phyloP scores from a whole-genome alignment of 345 rosid species.

The Syzygium aromaticum region DNA sequence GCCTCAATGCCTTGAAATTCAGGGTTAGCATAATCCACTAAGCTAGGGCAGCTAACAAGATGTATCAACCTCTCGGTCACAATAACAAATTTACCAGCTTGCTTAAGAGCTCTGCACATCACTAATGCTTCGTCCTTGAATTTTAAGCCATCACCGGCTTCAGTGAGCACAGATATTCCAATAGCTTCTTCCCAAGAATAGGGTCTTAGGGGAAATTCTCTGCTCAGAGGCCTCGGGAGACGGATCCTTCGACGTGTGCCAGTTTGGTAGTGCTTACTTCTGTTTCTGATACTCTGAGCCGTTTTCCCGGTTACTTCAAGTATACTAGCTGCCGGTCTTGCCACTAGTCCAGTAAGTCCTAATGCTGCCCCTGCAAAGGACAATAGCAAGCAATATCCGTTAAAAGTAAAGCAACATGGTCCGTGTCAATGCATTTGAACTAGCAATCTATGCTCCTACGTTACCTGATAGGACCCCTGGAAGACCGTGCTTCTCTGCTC shows the following conservation, averaged over 20 bases:
- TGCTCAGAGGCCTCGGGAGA: conserved; percentile 70
- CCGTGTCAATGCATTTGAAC: neutral
- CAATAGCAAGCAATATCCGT: neutral
- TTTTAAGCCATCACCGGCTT: conserved; percentile 49
- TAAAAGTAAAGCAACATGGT: neutral
- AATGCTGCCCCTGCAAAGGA: conserved; percentile 58
- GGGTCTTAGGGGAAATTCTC: conserved; percentile 73
- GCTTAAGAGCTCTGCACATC: conserved; percentile 65
- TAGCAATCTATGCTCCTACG: neutral
- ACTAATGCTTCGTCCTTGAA: conserved; percentile 53
- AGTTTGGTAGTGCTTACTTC: conserved; percentile 55
- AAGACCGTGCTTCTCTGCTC: conserved; percentile 90
- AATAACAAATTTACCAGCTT: conserved; percentile 57
- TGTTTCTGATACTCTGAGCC: conserved; percentile 85
- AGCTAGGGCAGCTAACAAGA: conserved; percentile 51
- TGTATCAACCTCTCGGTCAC: conserved; percentile 56
- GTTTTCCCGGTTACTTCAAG: conserved; percentile 93
- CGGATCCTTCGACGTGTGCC: conserved; percentile 57
- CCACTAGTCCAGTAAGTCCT: conserved; percentile 94
- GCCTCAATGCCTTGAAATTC: conserved; percentile 59
- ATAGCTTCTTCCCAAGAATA: conserved; percentile 95
- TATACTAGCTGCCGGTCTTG: conserved; percentile 92
- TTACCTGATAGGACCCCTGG: conserved; percentile 93
- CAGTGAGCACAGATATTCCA: conserved; percentile 61
- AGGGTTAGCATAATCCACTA: conserved; percentile 53